phyloP scores from a whole-genome alignment of 805 yeast species.

The Scheffersomyces coipomensis region DNA sequence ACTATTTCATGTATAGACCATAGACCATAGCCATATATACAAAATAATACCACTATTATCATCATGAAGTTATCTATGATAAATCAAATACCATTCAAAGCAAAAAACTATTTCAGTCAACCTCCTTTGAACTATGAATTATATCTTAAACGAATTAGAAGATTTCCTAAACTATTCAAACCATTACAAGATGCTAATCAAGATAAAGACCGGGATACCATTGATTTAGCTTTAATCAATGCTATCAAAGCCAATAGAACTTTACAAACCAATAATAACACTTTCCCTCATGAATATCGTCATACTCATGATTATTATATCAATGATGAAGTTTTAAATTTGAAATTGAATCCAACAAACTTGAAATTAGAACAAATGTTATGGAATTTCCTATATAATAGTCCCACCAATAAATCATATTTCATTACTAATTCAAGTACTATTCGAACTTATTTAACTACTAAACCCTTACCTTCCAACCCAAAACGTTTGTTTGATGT shows the following conservation, averaged over 20 bases:
- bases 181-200: background rate
- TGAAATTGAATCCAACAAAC: constrained; percentile 12
- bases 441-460: constrained; percentile 15
- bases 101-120: background rate
- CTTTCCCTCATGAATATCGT: background rate
- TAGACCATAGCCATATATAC: too few species aligned
- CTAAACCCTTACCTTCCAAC: constrained; percentile 16
- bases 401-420: constrained; percentile 1
- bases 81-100: too few species aligned
- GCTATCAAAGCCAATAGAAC: constrained; percentile 21
- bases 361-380: constrained; percentile 13
- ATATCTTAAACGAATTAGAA: constrained; percentile 14
- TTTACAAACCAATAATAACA: constrained; percentile 12
- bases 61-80: too few species aligned
- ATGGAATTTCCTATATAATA: constrained; percentile 6
- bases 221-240: constrained; percentile 11
- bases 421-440: constrained; percentile 2
- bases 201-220: background rate
- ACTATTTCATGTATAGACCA: too few species aligned
- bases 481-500: constrained; percentile 7
- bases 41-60: too few species aligned
- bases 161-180: constrained; percentile 4
- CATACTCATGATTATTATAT: background rate
- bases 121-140: constrained; percentile 27
- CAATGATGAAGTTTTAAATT: constrained; percentile 7